These are phyloP conservation scores for Moelleriella libera DNA, from an alignment of 2,329 filamentous ascomycete genomes.

Conservation along the genomic window DNA sequence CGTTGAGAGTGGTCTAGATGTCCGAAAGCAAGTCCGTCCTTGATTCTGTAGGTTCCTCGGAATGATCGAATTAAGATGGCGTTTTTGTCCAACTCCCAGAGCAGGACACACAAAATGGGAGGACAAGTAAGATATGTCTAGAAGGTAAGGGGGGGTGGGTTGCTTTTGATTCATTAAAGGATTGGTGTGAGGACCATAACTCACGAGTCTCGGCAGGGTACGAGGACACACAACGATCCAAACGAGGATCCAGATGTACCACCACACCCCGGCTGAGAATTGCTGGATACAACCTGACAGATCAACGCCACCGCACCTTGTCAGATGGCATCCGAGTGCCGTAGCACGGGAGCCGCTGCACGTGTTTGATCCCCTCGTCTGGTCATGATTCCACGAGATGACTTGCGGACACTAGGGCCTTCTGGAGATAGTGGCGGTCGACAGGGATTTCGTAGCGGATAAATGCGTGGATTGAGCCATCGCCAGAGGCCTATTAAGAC, in stretches of 20 bases:
- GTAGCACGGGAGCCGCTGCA: constrained; percentile 5
- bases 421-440: constrained; percentile 8
- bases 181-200: constrained; percentile 1
- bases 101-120: background rate
- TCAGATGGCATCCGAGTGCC: constrained; percentile 4
- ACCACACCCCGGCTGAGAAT: constrained; percentile 9
- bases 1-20: too few relatives aligned
- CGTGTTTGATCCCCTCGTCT: constrained; percentile 4
- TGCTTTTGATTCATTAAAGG: constrained; percentile 10
- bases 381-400: constrained; percentile 4
- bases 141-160: constrained; percentile 6
- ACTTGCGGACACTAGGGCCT: constrained; percentile 5
- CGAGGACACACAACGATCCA: constrained; percentile 1
- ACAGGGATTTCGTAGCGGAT: constrained; percentile 7
- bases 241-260: constrained; percentile 8
- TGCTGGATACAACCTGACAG: constrained; percentile 2
- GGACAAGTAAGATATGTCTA: background rate
- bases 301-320: background rate
- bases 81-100: background rate
- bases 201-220: constrained; percentile 5
- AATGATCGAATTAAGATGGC: background rate
- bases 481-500: constrained; percentile 3
- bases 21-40: too few relatives aligned
- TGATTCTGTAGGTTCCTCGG: background rate
- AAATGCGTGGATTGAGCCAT: constrained; percentile 4